A percentile compares a stretch with the other conserved stretches of the same genome.
phyloP scores from a whole-genome alignment of 192 early-diverging fungal species.

The Coemansia sp. region DNA sequence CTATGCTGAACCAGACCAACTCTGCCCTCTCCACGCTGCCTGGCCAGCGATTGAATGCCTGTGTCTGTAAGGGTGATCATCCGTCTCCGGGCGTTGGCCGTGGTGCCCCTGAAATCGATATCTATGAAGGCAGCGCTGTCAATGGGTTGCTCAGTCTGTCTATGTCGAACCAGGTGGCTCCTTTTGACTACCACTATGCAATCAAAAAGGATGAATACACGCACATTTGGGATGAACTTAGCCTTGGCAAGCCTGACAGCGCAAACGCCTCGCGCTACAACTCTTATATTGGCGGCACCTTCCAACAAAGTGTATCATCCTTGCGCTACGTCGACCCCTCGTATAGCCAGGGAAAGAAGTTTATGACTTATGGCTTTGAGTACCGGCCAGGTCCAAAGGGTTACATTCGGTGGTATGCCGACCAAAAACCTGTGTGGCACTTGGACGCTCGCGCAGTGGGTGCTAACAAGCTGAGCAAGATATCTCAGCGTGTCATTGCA shows the following conservation, averaged over 20 bases:
- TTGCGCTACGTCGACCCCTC: slow-evolving; percentile 41
- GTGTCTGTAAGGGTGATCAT: slow-evolving; percentile 57
- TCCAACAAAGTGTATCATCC: slow-evolving; percentile 55
- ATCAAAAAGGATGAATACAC: slow-evolving; percentile 47
- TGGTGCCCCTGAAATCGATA: slow-evolving; percentile 60
- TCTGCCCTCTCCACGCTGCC: slow-evolving; percentile 56
- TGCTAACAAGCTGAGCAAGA: slow-evolving; percentile 43
- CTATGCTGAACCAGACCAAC: slow-evolving; percentile 59
- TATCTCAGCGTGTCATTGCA: slow-evolving; percentile 48
- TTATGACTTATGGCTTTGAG: slow-evolving; percentile 53
- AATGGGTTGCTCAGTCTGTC: slow-evolving; percentile 35
- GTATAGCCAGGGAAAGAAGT: slow-evolving; percentile 36
- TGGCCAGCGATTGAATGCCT: slow-evolving; percentile 58
- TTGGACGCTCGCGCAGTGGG: slow-evolving; percentile 46
- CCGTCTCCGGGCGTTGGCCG: slow-evolving; percentile 57
- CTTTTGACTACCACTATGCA: slow-evolving; percentile 57
- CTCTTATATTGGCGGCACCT: slow-evolving; percentile 53
- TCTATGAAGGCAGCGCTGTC: slow-evolving; percentile 55
- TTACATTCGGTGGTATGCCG: slow-evolving; percentile 49
- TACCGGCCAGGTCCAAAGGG: slow-evolving; percentile 52
- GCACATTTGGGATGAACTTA: slow-evolving; percentile 48
- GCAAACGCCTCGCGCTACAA: slow-evolving; percentile 42
- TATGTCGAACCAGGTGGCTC: slow-evolving; percentile 57
- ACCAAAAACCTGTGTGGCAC: slow-evolving; percentile 47
- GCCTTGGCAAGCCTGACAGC: slow-evolving; percentile 11